Evolutionary conservation across 208 protist genomes (phyloP).

Genomic region (Phytomonas sp.): DNA sequence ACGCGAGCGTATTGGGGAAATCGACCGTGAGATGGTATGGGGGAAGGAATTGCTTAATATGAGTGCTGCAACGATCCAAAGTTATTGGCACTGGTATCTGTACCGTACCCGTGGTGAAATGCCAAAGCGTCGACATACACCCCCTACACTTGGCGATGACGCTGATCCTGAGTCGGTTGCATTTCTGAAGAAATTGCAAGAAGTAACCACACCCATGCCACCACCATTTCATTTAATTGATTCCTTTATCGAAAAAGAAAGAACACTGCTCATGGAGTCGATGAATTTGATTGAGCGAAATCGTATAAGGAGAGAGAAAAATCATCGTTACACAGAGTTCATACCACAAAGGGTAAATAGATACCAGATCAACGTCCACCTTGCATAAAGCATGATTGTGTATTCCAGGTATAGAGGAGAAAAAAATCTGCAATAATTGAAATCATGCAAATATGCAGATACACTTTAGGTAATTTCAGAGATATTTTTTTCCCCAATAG

Average conservation of each 20-base stretch:
- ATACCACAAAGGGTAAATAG: conserved; percentile 13
- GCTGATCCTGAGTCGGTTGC: not conserved
- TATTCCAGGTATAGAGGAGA: not conserved
- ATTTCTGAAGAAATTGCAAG: not conserved
- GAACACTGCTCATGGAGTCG: conserved; percentile 20
- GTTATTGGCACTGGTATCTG: conserved; percentile 60
- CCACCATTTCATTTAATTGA: conserved; percentile 56
- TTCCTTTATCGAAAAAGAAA: conserved; percentile 45
- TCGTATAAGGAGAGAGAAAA: conserved; percentile 18
- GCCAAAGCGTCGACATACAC: conserved; percentile 9
- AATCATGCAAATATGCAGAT: not conserved
- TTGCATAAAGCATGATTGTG: not conserved
- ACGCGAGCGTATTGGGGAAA: conserved; percentile 25
- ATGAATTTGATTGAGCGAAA: conserved; percentile 40
- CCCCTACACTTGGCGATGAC: not conserved
- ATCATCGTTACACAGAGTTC: conserved; percentile 25
- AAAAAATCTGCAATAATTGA: not conserved
- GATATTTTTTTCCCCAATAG: not conserved
- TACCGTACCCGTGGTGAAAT: conserved; percentile 15
- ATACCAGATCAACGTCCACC: conserved; percentile 12
- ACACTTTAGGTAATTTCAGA: conserved; percentile 3
- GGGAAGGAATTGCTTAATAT: conserved; percentile 47
- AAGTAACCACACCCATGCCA: conserved; percentile 11
- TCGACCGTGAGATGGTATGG: conserved; percentile 58
- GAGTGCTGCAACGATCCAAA: conserved; percentile 61